Conservation (phyloP, 2,329 filamentous ascomycete species). For the Pyrenophora seminiperda region DNA sequence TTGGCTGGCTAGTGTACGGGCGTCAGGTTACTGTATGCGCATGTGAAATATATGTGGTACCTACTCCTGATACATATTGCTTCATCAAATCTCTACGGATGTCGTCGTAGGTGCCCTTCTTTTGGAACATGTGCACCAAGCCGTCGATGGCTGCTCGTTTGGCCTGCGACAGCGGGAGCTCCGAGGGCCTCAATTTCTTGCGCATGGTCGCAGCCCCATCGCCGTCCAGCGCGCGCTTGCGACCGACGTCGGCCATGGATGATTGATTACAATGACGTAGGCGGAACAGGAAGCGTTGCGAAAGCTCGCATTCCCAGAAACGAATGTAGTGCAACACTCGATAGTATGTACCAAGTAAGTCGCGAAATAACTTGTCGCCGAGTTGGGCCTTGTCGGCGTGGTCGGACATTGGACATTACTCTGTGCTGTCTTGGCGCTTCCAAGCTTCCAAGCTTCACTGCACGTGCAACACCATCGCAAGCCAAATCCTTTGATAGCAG, state of each 20-base stretch:
- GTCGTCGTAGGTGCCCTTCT: constrained; percentile 81
- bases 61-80: constrained; percentile 72
- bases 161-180: constrained; percentile 74
- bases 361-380: constrained; percentile 6
- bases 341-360: constrained; percentile 11
- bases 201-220: constrained; percentile 43
- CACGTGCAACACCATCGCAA: constrained; percentile 31
- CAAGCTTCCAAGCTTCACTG: constrained; percentile 12
- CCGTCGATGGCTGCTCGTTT: constrained; percentile 75
- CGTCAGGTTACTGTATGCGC: not conserved
- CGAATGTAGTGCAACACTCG: constrained; percentile 7
- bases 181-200: constrained; percentile 72
- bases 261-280: constrained; percentile 8
- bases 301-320: constrained; percentile 4
- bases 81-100: constrained; percentile 79
- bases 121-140: constrained; percentile 81
- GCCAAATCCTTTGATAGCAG: constrained; percentile 22
- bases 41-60: constrained; percentile 41
- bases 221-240: constrained; percentile 40
- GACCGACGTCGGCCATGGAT: constrained; percentile 42
- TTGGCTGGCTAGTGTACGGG: constrained; percentile 65
- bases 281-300: not conserved
- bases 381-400: constrained; percentile 14
- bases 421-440: constrained; percentile 21
- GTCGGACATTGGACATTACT: constrained; percentile 19